These are phyloP conservation scores for Neurospora sp. DNA, from an alignment of 495 filamentous ascomycete species.

Conservation along the genomic window DNA sequence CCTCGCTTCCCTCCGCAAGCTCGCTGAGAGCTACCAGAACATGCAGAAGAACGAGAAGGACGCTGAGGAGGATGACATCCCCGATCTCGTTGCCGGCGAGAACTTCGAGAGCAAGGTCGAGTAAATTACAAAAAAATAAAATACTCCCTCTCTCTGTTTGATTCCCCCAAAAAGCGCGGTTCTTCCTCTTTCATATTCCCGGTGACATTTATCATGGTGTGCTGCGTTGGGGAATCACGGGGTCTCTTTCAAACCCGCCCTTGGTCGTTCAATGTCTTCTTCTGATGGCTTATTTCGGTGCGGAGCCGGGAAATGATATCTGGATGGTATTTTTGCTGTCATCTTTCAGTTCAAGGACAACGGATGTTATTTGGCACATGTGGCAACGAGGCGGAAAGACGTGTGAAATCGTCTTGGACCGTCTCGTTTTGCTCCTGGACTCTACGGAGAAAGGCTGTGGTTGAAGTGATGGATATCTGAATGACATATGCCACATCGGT, in stretches of 20 bases:
- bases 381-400: not conserved
- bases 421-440: not conserved
- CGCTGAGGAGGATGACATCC: constrained; percentile 77
- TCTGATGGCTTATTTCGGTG: not conserved
- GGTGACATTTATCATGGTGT: not conserved
- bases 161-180: constrained; percentile 1
- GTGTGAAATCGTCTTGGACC: not conserved
- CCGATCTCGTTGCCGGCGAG: constrained; percentile 89
- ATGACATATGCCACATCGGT: not conserved
- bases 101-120: constrained; percentile 95
- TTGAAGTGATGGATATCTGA: not conserved
- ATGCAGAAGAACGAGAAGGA: constrained; percentile 95
- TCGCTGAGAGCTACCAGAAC: constrained; percentile 98
- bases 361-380: not conserved
- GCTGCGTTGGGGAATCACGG: not conserved
- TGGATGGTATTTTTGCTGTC: not conserved
- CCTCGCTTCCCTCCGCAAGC: constrained; percentile 93
- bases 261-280: not conserved
- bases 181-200: not conserved
- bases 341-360: not conserved
- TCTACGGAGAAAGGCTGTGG: not conserved
- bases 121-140: constrained; percentile 39
- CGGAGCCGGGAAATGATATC: not conserved
- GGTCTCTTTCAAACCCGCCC: not conserved
- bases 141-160: constrained; percentile 1